A percentile compares a stretch with the other conserved stretches of the same genome.
These are phyloP conservation scores for Rhizopus arrhizus DNA, from an alignment of 371 early-diverging fungal species.

Conservation along the genomic window DNA sequence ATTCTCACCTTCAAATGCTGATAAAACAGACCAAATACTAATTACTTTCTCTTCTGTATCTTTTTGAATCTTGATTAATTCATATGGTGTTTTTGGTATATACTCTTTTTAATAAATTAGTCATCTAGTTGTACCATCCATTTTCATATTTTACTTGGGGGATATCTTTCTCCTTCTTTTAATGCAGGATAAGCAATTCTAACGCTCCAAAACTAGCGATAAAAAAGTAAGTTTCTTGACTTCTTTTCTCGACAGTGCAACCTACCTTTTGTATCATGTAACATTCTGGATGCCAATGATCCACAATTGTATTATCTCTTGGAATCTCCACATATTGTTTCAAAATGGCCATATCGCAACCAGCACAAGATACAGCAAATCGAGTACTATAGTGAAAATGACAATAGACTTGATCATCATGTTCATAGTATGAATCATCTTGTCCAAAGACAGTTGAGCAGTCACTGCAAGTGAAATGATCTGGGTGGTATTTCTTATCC, in stretches of 20 bases:
- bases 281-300: constrained; percentile 97
- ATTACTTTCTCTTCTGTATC: constrained; percentile 80
- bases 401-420: constrained; percentile 89
- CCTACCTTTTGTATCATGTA: constrained; percentile 91
- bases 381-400: constrained; percentile 90
- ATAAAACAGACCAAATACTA: constrained; percentile 85
- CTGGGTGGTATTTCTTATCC: constrained; percentile 90
- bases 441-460: constrained; percentile 92
- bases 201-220: constrained; percentile 71
- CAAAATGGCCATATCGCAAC: constrained; percentile 90
- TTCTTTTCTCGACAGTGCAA: not conserved
- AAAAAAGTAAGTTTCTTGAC: too few relatives aligned
- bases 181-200: constrained; percentile 49
- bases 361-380: constrained; percentile 88
- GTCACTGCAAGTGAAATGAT: constrained; percentile 94
- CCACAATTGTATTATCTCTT: constrained; percentile 67
- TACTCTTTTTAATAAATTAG: constrained; percentile 12
- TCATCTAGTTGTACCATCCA: not conserved
- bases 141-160: constrained; percentile 4
- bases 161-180: constrained; percentile 18
- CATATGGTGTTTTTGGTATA: constrained; percentile 24
- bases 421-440: constrained; percentile 94
- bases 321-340: constrained; percentile 91
- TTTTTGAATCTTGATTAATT: constrained; percentile 28
- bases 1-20: constrained; percentile 75